phyloP scores from a whole-genome alignment of 2,329 filamentous ascomycete species.

The Rutstroemia sp. region DNA sequence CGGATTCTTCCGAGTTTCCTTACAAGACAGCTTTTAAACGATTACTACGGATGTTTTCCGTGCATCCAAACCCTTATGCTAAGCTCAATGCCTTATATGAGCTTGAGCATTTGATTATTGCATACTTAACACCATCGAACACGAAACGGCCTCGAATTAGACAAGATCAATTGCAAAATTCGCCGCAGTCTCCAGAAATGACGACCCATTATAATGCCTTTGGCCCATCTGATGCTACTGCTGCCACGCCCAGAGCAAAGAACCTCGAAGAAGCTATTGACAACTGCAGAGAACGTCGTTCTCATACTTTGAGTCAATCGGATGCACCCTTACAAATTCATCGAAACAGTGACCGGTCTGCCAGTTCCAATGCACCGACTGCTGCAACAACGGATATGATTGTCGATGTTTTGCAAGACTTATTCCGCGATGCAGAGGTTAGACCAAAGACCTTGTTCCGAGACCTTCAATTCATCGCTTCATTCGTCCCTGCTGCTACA shows the following conservation, averaged over 20 bases:
- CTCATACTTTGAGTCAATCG: slow-evolving; percentile 42
- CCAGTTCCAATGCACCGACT: slow-evolving; percentile 38
- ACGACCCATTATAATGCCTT: slow-evolving; percentile 25
- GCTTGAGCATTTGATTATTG: slow-evolving; percentile 72
- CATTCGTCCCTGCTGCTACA: slow-evolving; percentile 53
- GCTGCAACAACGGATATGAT: slow-evolving; percentile 42
- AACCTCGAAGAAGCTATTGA: slow-evolving; percentile 61
- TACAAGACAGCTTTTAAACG: slow-evolving; percentile 75
- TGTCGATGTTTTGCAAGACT: slow-evolving; percentile 55
- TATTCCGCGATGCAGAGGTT: slow-evolving; percentile 60
- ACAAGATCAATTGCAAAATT: slow-evolving; percentile 21
- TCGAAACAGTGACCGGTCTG: slow-evolving; percentile 70
- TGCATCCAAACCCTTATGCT: slow-evolving; percentile 77
- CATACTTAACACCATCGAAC: slow-evolving; percentile 55
- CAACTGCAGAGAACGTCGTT: slow-evolving; percentile 61
- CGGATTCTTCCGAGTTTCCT: slow-evolving; percentile 53
- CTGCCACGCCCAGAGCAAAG: slow-evolving; percentile 32
- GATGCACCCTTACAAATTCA: slow-evolving; percentile 60
- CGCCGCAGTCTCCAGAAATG: slow-evolving; percentile 51
- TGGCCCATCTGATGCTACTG: slow-evolving; percentile 19
- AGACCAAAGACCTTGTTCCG: slow-evolving; percentile 77
- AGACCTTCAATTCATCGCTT: slow-evolving; percentile 68
- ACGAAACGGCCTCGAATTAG: slow-evolving; percentile 27
- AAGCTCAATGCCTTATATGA: slow-evolving; percentile 82
- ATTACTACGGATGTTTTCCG: slow-evolving; percentile 77